Conservation (phyloP, 805 yeast genomes). For the Pichia heedii region DNA sequence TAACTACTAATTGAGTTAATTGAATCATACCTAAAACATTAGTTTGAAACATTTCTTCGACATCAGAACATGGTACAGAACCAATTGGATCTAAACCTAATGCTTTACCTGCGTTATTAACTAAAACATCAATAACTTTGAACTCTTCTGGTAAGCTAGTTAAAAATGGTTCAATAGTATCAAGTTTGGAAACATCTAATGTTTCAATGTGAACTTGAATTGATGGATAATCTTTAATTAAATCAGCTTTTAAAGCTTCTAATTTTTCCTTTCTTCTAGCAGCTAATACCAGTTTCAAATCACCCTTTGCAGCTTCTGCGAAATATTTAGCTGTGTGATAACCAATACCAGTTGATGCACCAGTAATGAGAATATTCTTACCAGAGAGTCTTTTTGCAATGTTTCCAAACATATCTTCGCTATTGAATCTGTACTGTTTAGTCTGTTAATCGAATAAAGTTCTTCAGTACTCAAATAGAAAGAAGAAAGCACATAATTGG, state of each 20-base stretch:
- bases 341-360: conserved; percentile 96
- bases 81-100: conserved; percentile 75
- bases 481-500: too few species aligned
- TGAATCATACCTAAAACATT: conserved; percentile 82
- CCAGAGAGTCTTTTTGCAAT: conserved; percentile 77
- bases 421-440: too few species aligned
- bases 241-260: conserved; percentile 29
- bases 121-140: conserved; percentile 51
- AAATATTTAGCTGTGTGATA: conserved; percentile 83
- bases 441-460: too few species aligned
- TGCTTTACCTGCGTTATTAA: conserved; percentile 77
- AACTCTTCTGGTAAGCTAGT: conserved; percentile 36
- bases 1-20: conserved; percentile 71
- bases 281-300: conserved; percentile 39
- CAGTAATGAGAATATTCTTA: conserved; percentile 80
- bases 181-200: conserved; percentile 34
- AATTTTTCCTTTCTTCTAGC: conserved; percentile 46
- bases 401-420: conserved; percentile 25
- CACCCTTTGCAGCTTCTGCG: conserved; percentile 51
- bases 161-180: conserved; percentile 39
- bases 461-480: too few species aligned
- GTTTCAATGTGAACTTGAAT: conserved; percentile 27
- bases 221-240: conserved; percentile 28
- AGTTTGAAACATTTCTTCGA: conserved; percentile 70
- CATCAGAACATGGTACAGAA: conserved; percentile 50